Conservation (phyloP, 2,329 filamentous ascomycete genomes). For the Talaromyces sp. region DNA sequence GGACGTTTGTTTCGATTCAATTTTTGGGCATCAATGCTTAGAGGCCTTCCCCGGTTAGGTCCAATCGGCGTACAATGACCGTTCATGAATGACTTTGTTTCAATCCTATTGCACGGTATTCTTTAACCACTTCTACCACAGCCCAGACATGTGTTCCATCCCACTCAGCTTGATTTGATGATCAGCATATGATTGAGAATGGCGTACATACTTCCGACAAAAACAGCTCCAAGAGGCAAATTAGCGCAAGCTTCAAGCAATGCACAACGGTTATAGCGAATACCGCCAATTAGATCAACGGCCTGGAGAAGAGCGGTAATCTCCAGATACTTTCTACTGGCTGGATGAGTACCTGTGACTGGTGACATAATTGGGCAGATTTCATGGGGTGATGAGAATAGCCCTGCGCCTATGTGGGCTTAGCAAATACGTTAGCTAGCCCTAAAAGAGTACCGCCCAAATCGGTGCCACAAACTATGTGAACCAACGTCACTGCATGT, state of each 20-base stretch:
- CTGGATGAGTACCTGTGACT: neutral
- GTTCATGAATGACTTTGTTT: neutral
- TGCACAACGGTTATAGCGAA: neutral
- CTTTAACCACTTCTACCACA: neutral
- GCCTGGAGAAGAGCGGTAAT: neutral
- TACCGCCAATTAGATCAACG: neutral
- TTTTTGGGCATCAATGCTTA: neutral
- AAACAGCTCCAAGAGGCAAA: neutral
- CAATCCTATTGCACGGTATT: neutral
- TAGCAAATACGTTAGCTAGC: neutral
- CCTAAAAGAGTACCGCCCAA: conserved; percentile 4
- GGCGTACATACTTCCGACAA: neutral
- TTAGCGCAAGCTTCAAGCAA: neutral
- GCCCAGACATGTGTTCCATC: neutral
- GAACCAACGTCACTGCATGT: neutral
- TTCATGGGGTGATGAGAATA: neutral
- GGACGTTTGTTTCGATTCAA: neutral
- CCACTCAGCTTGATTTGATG: neutral
- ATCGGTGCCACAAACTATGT: neutral
- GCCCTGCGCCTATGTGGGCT: neutral
- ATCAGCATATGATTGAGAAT: neutral
- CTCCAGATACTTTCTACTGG: neutral
- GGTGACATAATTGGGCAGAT: neutral
- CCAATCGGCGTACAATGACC: neutral
- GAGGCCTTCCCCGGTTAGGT: neutral